Base-by-base conservation (phyloP, 2,329 filamentous ascomycete species). In the Pyricularia sp. region DNA sequence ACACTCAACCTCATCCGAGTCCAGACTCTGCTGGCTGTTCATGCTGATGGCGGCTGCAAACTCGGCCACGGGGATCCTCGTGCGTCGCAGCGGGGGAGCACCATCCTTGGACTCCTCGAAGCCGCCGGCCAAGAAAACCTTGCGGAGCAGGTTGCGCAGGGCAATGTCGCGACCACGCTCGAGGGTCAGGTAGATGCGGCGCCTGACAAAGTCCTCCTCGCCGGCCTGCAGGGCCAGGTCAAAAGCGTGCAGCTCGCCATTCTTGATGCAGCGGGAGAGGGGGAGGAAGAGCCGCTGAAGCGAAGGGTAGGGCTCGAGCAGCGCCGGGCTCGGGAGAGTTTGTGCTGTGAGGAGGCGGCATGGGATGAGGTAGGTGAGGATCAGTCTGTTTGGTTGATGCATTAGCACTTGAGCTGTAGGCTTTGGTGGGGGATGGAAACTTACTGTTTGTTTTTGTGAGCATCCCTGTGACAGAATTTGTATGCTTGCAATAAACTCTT, bases 1-100 rank as follows among this genome's bases (percentile, higher is more conserved):
- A 78, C 95, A 99, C 79, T 99, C 96, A 4, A 98, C 94, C 79
- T 99, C 95, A 76, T 99, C 96, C 36, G 86, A 85, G 74, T 97
- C 95, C 42, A 96, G 83, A 42, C 83, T 80, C 76, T 91, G 84
- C 69, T 84, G 83, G 72, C 86, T 89, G 68, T 88, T 90, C 74
- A 97, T 84, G 75, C 89, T 89, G 70, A 98, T 86, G 9, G 93
- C 96, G 7, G 93, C 92, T 28, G 88, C 88, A 74, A 99, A 98
- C 73, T 98, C 92, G 14, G 86, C 84, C 17, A 97, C 85, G 0
- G 92, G 90, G 42, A 99, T 86, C 72, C 95, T 88, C 1, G 93
- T 97, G 72, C 89, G 85, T 55, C 89, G 86, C 36, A 91, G 80
- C 1, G 87, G 85, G 3, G 86, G 81, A 7, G 87, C 85, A 9